Evolutionary conservation across 768 basidiomycete species (phyloP).

Genomic region (Termitomyces sp.): DNA sequence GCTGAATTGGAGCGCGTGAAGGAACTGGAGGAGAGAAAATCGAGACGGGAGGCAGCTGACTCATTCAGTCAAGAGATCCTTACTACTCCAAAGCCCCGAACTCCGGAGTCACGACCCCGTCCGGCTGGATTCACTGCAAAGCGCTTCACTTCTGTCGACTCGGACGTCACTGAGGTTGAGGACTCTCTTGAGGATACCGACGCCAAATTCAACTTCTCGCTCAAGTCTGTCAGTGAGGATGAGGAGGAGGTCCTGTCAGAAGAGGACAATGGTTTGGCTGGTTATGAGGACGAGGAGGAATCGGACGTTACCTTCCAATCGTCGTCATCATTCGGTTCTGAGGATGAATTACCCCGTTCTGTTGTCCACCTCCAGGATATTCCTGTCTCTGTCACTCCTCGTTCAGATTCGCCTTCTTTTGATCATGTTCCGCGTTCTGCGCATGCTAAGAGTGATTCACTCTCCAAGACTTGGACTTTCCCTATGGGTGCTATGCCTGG

Average conservation of each 20-base stretch:
- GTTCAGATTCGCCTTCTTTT: slow-evolving; percentile 17
- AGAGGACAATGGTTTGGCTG: slow-evolving; percentile 55
- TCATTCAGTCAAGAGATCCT: slow-evolving; percentile 28
- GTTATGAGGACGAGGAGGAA: slow-evolving; percentile 72
- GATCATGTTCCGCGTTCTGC: slow-evolving; percentile 23
- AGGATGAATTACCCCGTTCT: slow-evolving; percentile 42
- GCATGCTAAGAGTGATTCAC: slow-evolving; percentile 35
- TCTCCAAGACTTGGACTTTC: slow-evolving; percentile 74
- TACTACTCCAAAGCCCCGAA: slow-evolving; percentile 43
- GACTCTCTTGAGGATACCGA: slow-evolving; percentile 39
- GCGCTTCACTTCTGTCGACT: slow-evolving; percentile 58
- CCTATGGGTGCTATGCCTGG: slow-evolving; percentile 30
- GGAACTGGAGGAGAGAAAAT: slow-evolving; percentile 26
- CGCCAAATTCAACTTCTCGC: slow-evolving; percentile 38
- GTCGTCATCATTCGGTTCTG: slow-evolving; percentile 54
- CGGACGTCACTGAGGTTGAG: slow-evolving; percentile 68
- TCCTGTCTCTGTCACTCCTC: slow-evolving; percentile 15
- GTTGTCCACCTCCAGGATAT: slow-evolving; percentile 23
- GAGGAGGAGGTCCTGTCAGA: slow-evolving; percentile 37
- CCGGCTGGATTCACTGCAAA: slow-evolving; percentile 26
- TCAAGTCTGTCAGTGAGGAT: slow-evolving; percentile 60
- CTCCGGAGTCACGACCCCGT: slow-evolving; percentile 25
- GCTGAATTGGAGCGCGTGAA: slow-evolving; percentile 40
- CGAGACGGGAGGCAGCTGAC: slow-evolving; percentile 13
- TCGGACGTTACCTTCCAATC: slow-evolving; percentile 46